Conservation (phyloP, 1,284 basidiomycete species). For the Ustilago curta region DNA sequence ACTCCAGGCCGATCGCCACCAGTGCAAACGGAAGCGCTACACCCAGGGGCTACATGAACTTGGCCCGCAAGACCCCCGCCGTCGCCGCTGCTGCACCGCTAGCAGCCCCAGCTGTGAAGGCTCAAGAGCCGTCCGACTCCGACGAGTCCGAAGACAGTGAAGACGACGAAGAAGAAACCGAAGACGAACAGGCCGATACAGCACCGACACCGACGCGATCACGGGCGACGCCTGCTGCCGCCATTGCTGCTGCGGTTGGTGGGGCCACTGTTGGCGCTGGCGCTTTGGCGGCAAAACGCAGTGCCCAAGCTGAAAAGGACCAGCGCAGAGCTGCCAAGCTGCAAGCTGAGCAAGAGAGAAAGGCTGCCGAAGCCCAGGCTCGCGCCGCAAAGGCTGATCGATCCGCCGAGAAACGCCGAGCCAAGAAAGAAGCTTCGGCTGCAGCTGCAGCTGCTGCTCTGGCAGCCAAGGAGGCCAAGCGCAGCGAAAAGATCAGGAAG, state of each 20-base stretch:
- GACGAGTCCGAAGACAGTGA: conserved; percentile 26
- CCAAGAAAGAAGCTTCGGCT: conserved; percentile 47
- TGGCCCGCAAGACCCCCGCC: conserved; percentile 19
- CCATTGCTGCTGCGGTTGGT: conserved; percentile 24
- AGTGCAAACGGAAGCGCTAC: conserved; percentile 20
- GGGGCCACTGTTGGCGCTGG: conserved; percentile 20
- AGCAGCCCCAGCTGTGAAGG: conserved; percentile 8
- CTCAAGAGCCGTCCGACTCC: conserved; percentile 6
- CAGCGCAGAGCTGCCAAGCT: conserved; percentile 24
- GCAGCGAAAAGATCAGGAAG: conserved; percentile 37
- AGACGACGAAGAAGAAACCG: conserved; percentile 14
- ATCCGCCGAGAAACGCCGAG: conserved; percentile 32
- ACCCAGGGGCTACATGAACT: conserved; percentile 40
- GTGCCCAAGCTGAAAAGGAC: conserved; percentile 28
- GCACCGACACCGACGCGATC: conserved; percentile 20
- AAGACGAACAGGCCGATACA: conserved; percentile 11
- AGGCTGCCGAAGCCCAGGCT: conserved; percentile 29
- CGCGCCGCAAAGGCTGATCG: conserved; percentile 37
- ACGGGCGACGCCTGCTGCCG: conserved; percentile 27
- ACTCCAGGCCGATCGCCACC: conserved; percentile 23
- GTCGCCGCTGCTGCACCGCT: conserved; percentile 16
- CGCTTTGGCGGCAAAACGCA: conserved; percentile 24
- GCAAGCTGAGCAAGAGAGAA: conserved; percentile 34
- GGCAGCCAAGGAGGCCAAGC: conserved; percentile 48
- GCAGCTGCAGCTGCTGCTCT: conserved; percentile 49